A percentile compares a stretch with the other conserved stretches of the same genome.
Evolutionary conservation across 306 rosid species (phyloP).

Genomic region (Malus sieversii): DNA sequence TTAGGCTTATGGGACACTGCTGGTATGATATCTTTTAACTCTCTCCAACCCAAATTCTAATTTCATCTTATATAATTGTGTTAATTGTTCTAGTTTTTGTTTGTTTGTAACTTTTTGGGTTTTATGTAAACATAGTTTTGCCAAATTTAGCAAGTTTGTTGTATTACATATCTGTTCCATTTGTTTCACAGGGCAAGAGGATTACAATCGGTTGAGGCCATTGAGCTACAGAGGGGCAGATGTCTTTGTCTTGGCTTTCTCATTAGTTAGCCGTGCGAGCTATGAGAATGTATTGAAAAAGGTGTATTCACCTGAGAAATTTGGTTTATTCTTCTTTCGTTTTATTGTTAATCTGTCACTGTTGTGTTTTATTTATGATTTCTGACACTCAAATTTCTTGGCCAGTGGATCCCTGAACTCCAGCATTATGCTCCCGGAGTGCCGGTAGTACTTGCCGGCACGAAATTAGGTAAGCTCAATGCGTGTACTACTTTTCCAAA

Average conservation of each 20-base stretch:
- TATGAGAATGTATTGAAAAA: conserved; percentile 76
- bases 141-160: conserved; percentile 17
- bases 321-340: neutral
- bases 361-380: neutral
- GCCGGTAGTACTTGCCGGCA: conserved; percentile 74
- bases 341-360: neutral
- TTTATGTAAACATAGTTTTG: neutral
- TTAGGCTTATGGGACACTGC: conserved; percentile 96
- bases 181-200: conserved; percentile 71
- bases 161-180: conserved; percentile 11
- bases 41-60: neutral
- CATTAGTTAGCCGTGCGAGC: conserved; percentile 80
- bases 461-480: conserved; percentile 62
- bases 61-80: neutral
- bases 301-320: conserved; percentile 26
- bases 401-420: conserved; percentile 89
- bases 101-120: neutral
- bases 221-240: conserved; percentile 91
- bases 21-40: conserved; percentile 33
- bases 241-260: conserved; percentile 83
- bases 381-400: conserved; percentile 10
- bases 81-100: neutral
- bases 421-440: conserved; percentile 82
- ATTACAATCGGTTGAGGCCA: conserved; percentile 88
- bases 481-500: neutral